A percentile compares a stretch with the other conserved stretches of the same genome.
Conservation (phyloP, 1,139 yeast species). For the Pichia sp. region DNA sequence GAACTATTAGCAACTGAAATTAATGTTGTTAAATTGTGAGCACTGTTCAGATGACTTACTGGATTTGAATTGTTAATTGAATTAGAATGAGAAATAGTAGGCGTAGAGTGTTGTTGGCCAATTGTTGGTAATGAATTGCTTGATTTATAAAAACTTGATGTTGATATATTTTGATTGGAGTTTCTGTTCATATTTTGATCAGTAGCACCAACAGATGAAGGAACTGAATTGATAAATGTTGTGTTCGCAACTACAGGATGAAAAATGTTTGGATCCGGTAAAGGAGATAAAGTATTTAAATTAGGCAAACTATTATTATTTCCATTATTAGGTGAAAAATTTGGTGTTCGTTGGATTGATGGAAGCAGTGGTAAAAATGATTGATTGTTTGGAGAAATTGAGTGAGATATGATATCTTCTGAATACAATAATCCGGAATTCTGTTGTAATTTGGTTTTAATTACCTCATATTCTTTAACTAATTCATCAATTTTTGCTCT, state of each 20-base stretch:
- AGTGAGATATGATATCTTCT: background rate
- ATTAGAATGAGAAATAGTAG: background rate
- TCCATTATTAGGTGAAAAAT: background rate
- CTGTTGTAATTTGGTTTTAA: slow-evolving; percentile 50
- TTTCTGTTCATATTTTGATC: too few relatives aligned
- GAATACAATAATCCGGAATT: background rate
- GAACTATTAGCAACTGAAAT: slow-evolving; percentile 15
- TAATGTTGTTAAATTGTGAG: slow-evolving; percentile 11
- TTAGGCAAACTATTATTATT: background rate
- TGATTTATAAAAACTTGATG: too few relatives aligned
- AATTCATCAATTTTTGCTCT: slow-evolving; percentile 80
- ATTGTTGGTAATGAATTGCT: background rate
- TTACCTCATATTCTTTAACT: slow-evolving; percentile 54
- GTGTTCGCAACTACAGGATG: background rate
- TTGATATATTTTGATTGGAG: too few relatives aligned
- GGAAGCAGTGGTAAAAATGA: too few relatives aligned
- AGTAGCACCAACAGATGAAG: too few relatives aligned
- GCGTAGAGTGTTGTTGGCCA: background rate
- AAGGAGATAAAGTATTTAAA: background rate
- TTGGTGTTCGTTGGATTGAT: background rate
- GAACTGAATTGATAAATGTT: background rate
- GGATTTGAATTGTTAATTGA: background rate
- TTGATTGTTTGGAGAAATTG: background rate
- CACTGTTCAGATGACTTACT: background rate
- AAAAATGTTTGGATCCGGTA: slow-evolving; percentile 12